Evolutionary conservation across 2,329 filamentous ascomycete species (phyloP).

Genomic region (Cytospora paraplurivora): DNA sequence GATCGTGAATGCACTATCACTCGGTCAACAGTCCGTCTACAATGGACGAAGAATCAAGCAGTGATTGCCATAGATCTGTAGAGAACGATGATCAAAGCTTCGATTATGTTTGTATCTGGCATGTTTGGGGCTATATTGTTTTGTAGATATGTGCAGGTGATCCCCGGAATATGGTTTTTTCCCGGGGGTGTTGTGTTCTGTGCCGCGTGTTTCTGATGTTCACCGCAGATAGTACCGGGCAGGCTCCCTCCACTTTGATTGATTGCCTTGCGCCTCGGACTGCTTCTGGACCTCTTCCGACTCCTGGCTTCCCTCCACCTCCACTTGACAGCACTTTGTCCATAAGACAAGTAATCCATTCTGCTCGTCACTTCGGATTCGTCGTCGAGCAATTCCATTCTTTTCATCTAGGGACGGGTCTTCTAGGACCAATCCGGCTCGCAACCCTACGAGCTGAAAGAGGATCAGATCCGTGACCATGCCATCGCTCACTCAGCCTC

Average conservation of each 20-base stretch:
- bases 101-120: not conserved
- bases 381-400: not conserved
- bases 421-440: not conserved
- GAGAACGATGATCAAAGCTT: not conserved
- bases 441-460: slow-evolving; percentile 16
- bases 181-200: not conserved
- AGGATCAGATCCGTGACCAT: slow-evolving; percentile 13
- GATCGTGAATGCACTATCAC: not conserved
- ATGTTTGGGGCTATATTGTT: not conserved
- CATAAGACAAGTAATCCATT: slow-evolving; percentile 1
- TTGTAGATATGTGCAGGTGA: not conserved
- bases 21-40: not conserved
- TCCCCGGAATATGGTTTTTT: too few relatives aligned
- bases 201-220: slow-evolving; percentile 4
- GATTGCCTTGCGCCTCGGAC: not conserved
- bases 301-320: not conserved
- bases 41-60: not conserved
- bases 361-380: not conserved
- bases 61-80: not conserved
- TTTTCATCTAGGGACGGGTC: not conserved
- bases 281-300: slow-evolving; percentile 3
- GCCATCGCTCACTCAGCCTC: slow-evolving; percentile 27
- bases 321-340: not conserved
- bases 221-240: not conserved
- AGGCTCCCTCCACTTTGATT: not conserved